These are phyloP conservation scores for Actinomortierella wolfii DNA, from an alignment of 371 early-diverging fungal species.

Conservation along the genomic window DNA sequence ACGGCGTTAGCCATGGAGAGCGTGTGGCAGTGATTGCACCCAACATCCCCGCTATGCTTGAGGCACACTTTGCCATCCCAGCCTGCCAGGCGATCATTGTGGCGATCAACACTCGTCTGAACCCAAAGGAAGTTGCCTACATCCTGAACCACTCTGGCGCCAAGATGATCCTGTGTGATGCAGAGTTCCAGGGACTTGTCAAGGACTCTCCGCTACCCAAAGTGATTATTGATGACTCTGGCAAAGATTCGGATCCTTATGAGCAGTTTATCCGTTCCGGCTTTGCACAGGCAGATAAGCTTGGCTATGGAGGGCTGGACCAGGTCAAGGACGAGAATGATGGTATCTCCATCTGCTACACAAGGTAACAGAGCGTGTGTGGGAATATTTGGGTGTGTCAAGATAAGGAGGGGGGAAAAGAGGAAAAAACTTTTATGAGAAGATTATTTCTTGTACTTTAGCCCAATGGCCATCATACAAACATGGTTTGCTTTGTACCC, in stretches of 20 bases:
- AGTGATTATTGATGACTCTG: constrained; percentile 34
- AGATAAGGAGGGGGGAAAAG: no score
- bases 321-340: constrained; percentile 57
- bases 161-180: constrained; percentile 59
- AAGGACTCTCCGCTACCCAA: constrained; percentile 19
- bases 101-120: constrained; percentile 68
- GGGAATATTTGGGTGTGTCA: no score
- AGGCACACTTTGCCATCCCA: constrained; percentile 70
- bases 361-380: constrained; percentile 50
- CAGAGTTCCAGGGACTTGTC: constrained; percentile 48
- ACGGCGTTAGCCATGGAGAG: constrained; percentile 23
- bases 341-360: constrained; percentile 62
- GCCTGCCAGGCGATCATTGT: constrained; percentile 63
- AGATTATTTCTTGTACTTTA: not conserved
- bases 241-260: constrained; percentile 48
- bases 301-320: constrained; percentile 57
- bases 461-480: not conserved
- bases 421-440: no score
- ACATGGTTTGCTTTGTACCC: not conserved
- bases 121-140: constrained; percentile 63
- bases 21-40: constrained; percentile 63
- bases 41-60: constrained; percentile 64
- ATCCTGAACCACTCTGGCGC: constrained; percentile 62
- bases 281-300: constrained; percentile 22
- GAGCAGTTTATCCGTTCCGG: constrained; percentile 51